Evolutionary conservation across 1,284 basidiomycete species (phyloP).

Genomic region (Fomitopsis betulina): DNA sequence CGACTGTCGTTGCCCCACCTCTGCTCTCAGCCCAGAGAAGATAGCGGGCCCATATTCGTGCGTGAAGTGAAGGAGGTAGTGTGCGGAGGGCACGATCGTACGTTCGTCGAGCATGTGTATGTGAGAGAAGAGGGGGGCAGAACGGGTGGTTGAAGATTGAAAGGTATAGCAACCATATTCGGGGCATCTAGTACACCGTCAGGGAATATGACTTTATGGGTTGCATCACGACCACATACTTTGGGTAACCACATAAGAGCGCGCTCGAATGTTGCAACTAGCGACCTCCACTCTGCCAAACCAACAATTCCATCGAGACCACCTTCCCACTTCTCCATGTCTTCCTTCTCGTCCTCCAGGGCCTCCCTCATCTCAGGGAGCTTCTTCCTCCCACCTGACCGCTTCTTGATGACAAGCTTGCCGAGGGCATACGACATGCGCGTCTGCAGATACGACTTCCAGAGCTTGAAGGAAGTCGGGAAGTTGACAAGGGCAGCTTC

Average conservation of each 20-base stretch:
- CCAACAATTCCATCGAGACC: slow-evolving; percentile 87
- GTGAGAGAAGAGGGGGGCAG: slow-evolving; percentile 81
- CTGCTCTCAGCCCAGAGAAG: slow-evolving; percentile 89
- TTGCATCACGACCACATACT: slow-evolving; percentile 41
- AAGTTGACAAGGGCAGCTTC: slow-evolving; percentile 90
- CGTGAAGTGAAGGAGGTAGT: slow-evolving; percentile 91
- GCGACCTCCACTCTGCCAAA: slow-evolving; percentile 91
- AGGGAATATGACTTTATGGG: slow-evolving; percentile 5
- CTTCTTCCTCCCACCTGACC: slow-evolving; percentile 82
- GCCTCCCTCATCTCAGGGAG: slow-evolving; percentile 86
- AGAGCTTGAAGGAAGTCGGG: slow-evolving; percentile 88
- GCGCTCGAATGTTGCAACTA: slow-evolving; percentile 88
- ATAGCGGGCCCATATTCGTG: slow-evolving; percentile 91
- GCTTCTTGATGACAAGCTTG: slow-evolving; percentile 63
- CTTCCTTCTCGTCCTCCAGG: slow-evolving; percentile 78
- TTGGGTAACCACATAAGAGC: slow-evolving; percentile 92
- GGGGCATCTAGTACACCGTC: slow-evolving; percentile 66
- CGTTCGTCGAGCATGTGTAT: slow-evolving; percentile 89
- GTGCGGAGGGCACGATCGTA: slow-evolving; percentile 95
- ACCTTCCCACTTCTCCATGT: slow-evolving; percentile 77
- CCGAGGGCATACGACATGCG: slow-evolving; percentile 89
- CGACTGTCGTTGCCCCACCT: slow-evolving; percentile 82
- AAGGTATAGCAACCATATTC: slow-evolving; percentile 92
- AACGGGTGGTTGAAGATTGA: slow-evolving; percentile 87
- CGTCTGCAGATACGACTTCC: slow-evolving; percentile 88